Evolutionary conservation across 2,329 filamentous ascomycete genomes (phyloP).

Genomic region (Cladosporium colombiae): DNA sequence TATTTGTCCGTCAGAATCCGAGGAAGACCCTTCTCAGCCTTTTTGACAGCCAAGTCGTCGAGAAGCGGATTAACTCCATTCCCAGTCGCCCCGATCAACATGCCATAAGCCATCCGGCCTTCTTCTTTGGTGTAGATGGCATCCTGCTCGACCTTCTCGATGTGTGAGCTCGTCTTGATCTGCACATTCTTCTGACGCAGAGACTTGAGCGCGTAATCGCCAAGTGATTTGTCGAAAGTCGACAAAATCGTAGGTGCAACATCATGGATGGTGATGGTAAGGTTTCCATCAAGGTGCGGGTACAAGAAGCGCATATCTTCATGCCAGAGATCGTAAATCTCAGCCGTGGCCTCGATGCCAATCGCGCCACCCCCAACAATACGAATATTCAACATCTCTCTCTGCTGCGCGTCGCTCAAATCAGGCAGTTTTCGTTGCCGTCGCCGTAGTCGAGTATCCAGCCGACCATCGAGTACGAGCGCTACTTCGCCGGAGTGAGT

Average conservation of each 20-base stretch:
- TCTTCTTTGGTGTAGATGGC: constrained; percentile 41
- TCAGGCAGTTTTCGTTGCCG: constrained; percentile 30
- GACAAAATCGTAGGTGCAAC: constrained; percentile 45
- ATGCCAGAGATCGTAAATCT: constrained; percentile 46
- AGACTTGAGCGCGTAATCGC: constrained; percentile 45
- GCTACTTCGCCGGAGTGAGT: neutral
- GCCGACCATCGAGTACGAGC: no score
- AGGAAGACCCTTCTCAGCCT: constrained; percentile 37
- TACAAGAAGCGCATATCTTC: constrained; percentile 44
- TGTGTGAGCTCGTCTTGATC: constrained; percentile 42
- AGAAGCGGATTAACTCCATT: constrained; percentile 39
- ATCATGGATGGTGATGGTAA: constrained; percentile 48
- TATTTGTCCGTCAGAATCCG: constrained; percentile 40
- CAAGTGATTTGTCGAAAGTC: constrained; percentile 44
- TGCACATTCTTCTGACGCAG: constrained; percentile 41
- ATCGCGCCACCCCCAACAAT: constrained; percentile 47
- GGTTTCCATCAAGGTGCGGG: constrained; percentile 42
- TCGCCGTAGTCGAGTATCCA: neutral
- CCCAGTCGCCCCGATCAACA: constrained; percentile 44
- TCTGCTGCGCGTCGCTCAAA: constrained; percentile 33
- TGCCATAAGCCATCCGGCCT: constrained; percentile 39
- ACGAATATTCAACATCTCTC: constrained; percentile 40
- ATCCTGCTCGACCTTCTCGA: constrained; percentile 39
- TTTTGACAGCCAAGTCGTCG: constrained; percentile 37
- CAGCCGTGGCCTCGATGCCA: constrained; percentile 47